Evolutionary conservation across 495 filamentous ascomycete genomes (phyloP).

Genomic region (Hypoxylon fuscum): DNA sequence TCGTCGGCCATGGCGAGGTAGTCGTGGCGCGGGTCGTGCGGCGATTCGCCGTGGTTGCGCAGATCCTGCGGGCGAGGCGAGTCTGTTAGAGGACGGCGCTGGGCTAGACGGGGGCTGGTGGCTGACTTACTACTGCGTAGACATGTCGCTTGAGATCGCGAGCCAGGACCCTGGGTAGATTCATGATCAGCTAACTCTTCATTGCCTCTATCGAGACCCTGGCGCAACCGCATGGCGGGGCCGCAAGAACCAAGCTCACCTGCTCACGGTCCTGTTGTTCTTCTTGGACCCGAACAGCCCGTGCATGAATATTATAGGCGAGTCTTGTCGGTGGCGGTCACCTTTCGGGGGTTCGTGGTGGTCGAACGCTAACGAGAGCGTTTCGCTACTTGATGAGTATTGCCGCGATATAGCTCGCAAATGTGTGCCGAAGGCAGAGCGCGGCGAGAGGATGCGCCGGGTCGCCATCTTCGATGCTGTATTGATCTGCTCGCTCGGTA

Average conservation of each 20-base stretch:
- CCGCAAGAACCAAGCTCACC: too few species aligned
- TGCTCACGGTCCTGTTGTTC: constrained; percentile 96
- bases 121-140: constrained; percentile 76
- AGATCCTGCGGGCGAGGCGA: constrained; percentile 70
- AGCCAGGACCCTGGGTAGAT: constrained; percentile 73
- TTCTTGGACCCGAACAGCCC: constrained; percentile 96
- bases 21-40: constrained; percentile 79
- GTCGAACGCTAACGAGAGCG: constrained; percentile 62
- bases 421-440: constrained; percentile 7
- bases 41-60: constrained; percentile 92
- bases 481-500: background rate
- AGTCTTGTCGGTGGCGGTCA: constrained; percentile 50
- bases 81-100: constrained; percentile 12
- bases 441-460: constrained; percentile 32
- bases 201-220: background rate
- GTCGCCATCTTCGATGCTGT: constrained; percentile 18
- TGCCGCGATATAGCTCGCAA: constrained; percentile 29
- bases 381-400: constrained; percentile 17
- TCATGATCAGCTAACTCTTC: constrained; percentile 3
- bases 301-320: constrained; percentile 89
- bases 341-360: constrained; percentile 63
- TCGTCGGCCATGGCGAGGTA: constrained; percentile 90
- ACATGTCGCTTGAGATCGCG: constrained; percentile 81
- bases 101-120: background rate
- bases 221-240: background rate